Evolutionary conservation across 495 filamentous ascomycete species (phyloP), one percentile per base, ranked within the genome.

Genomic region (Penicillium macrosclerotiorum): DNA sequence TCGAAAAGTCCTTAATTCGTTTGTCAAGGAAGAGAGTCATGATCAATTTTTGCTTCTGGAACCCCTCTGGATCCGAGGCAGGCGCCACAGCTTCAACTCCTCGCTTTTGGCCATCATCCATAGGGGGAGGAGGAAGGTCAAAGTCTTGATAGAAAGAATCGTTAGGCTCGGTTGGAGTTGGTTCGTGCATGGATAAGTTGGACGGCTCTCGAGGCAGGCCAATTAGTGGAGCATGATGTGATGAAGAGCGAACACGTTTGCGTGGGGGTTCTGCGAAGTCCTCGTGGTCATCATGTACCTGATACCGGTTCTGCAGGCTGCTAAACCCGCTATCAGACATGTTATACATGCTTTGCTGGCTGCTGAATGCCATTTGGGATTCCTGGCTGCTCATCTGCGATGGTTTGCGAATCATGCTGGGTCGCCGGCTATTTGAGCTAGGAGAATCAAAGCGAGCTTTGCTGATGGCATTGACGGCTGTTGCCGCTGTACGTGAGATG

Each of bases 371-470:
- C 52, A 71, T 60, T 48, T 61, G 74, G 8, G 76, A 75, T 27
- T 89, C 85, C 60, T 88, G 83, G 59, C 79, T 85, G 45, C 68
- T 72, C 54, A 77, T 70, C 42, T 74, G 84, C 42, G 88, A 88
- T 20, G 73, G 69, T 29, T 78, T 73, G 20, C 73, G 71, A 35
- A 69, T 62, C 24, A 71, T 50, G 35, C 67, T 71, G 4, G 80
- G 52, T 64, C 81, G 69, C 34, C 76, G 67, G 48, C 69, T 69
- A 43, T 73, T 74, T 32, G 62, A 69, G 24, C 63, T 68, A 9
- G 89, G 89, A 4, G 91, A 95, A 61, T 96, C 91, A 62, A 96
- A 86, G 1, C 91, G 77, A 24, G 93, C 90, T 67, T 96, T 96
- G 76, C 86, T 95, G 64, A 98, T 91, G 20, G 92, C 91, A 56